A percentile compares a stretch with the other conserved stretches of the same genome.
These are phyloP conservation scores for Russula foetens DNA, from an alignment of 768 basidiomycete genomes.

Conservation along the genomic window DNA sequence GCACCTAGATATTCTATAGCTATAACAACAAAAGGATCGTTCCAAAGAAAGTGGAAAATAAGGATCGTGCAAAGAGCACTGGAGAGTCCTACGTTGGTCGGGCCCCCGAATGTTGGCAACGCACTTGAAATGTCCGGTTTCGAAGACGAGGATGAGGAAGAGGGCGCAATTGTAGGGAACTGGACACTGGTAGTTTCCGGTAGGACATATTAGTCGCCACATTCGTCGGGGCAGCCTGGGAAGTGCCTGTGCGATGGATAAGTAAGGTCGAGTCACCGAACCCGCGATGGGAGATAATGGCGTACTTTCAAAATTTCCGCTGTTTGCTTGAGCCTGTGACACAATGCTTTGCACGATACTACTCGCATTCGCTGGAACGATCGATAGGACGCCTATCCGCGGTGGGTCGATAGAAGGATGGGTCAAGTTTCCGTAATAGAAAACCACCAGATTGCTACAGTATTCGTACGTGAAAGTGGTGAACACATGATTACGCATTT, in stretches of 20 bases:
- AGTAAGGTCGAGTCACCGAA: background rate
- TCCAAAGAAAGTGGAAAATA: background rate
- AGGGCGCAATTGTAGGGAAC: background rate
- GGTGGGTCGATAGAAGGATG: conserved; percentile 62
- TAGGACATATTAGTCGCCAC: background rate
- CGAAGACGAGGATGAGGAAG: background rate
- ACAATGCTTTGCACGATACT: conserved; percentile 31
- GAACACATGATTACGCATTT: background rate
- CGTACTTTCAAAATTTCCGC: conserved; percentile 27
- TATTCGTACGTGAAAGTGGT: background rate
- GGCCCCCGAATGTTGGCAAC: too few species aligned
- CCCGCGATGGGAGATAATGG: conserved; percentile 1
- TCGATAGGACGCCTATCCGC: conserved; percentile 63
- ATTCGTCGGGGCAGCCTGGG: conserved; percentile 4
- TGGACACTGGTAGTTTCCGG: background rate
- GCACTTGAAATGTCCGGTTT: background rate
- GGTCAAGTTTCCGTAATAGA: conserved; percentile 64
- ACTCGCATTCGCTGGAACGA: conserved; percentile 48
- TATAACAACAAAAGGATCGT: background rate
- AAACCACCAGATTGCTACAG: conserved; percentile 61
- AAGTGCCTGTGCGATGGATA: conserved; percentile 5
- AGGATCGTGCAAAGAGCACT: background rate
- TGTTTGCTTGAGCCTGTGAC: conserved; percentile 21
- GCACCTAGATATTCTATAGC: background rate
- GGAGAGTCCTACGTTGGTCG: background rate